phyloP scores from a whole-genome alignment of 1,139 yeast genomes.

The Kodamaea suecica region DNA sequence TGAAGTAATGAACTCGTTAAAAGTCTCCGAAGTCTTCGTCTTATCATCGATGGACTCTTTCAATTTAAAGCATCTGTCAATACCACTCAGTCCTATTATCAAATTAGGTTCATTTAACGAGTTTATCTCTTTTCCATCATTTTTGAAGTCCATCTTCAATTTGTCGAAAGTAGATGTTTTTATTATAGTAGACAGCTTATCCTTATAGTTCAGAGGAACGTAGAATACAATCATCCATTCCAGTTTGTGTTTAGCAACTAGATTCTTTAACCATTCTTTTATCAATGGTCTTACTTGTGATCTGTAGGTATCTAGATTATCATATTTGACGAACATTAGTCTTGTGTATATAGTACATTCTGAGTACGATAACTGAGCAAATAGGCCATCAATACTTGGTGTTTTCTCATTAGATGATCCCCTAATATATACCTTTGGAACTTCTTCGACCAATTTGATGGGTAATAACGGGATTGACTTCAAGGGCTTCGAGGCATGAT shows the following conservation, averaged over 20 bases:
- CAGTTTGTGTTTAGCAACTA: conserved; percentile 40
- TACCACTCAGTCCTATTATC: conserved; percentile 6
- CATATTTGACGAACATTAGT: conserved; percentile 66
- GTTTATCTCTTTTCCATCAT: conserved; percentile 37
- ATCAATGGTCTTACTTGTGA: conserved; percentile 77
- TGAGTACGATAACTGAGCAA: conserved; percentile 1
- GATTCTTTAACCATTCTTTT: conserved; percentile 69
- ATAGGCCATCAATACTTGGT: not conserved
- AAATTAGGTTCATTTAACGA: conserved; percentile 5
- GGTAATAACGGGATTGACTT: conserved; percentile 67
- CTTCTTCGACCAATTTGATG: conserved; percentile 60
- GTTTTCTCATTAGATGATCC: not conserved
- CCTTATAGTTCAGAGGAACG: conserved; percentile 44
- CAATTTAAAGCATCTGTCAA: conserved; percentile 40
- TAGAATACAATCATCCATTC: conserved; percentile 68
- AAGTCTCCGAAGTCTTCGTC: conserved; percentile 40
- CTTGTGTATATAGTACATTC: conserved; percentile 54
- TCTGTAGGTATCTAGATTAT: conserved; percentile 69
- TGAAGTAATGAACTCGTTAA: conserved; percentile 44
- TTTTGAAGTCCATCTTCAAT: conserved; percentile 61
- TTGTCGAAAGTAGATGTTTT: conserved; percentile 64
- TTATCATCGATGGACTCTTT: conserved; percentile 27
- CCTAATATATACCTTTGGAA: conserved; percentile 29
- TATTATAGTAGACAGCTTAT: conserved; percentile 40
- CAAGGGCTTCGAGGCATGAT: conserved; percentile 50